Evolutionary conservation across 2,329 filamentous ascomycete species (phyloP), one percentile per base, ranked within the genome.

Genomic region (Nigrospora sphaerica): DNA sequence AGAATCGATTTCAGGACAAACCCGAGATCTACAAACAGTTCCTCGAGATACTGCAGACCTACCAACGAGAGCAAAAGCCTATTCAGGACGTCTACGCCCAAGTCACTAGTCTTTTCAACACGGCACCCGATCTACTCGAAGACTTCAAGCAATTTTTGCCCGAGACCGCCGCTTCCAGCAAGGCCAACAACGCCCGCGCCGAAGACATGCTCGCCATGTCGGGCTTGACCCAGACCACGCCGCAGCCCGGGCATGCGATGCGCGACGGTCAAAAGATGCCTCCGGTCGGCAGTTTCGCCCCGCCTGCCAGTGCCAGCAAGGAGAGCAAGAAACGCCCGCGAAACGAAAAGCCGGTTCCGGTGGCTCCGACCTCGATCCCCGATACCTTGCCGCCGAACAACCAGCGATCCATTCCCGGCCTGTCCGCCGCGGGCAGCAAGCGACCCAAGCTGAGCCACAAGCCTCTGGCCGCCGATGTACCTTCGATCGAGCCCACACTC

Each of bases 21-120:
- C 93, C 93, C 7, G 93, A 98, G 64, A 97, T 98, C 52, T 98
- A 98, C 73, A 98, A 98, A 66, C 92, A 98, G 62, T 98, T 98
- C 62, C 77, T 98, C 31, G 93, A 98, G 64, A 98, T 98, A 42
- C 73, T 98, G 39, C 93, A 98, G 67, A 98, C 93, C 2, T 98
- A 98, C 59, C 93, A 98, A 66, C 82, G 93, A 47, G 93, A 98
- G 65, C 95, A 93, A 45, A 97, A 97, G 62, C 95, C 93, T 0
- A 98, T 98, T 34, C 91, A 96, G 64, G 93, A 98, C 66, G 93
- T 98, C 3, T 98, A 98, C 64, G 87, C 88, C 1, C 93, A 98
- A 66, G 93, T 98, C 19, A 98, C 95, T 1, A 86, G 86, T 32
- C 74, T 98, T 1, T 98, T 98, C 70, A 90, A 89, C 61, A 86